A percentile compares a stretch with the other conserved stretches of the same genome.
Conservation (phyloP, 352 stramenopile species). For the Globisporangium paddicum region DNA sequence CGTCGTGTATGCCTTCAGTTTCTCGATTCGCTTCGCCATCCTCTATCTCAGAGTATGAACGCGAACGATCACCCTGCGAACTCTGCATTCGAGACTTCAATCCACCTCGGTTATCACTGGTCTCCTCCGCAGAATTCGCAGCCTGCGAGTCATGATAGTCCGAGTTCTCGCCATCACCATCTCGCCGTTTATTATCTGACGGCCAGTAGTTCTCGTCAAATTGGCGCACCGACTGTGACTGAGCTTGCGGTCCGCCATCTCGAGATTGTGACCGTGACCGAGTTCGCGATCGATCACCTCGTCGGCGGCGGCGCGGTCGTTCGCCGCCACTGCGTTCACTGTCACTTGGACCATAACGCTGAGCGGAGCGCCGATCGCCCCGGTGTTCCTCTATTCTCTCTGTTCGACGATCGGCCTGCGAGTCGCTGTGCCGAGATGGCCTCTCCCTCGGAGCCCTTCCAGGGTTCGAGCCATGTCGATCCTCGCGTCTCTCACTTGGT, state of each 20-base stretch:
- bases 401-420: not conserved
- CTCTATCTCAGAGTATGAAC: not conserved
- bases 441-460: constrained; percentile 5
- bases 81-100: not conserved
- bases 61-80: not conserved
- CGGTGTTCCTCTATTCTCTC: not conserved
- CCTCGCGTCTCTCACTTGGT: not conserved
- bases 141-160: not conserved
- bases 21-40: not conserved
- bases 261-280: constrained; percentile 4
- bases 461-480: not conserved
- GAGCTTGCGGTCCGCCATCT: not conserved
- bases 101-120: not conserved
- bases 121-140: not conserved
- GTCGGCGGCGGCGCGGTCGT: not conserved
- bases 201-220: constrained; percentile 6
- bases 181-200: not conserved
- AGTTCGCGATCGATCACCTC: not conserved
- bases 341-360: not conserved
- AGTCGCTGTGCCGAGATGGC: constrained; percentile 5
- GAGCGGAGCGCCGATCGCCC: not conserved
- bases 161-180: not conserved
- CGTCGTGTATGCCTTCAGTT: not conserved
- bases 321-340: not conserved
- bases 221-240: not conserved